Evolutionary conservation across 2,329 filamentous ascomycete genomes (phyloP), one percentile per base, ranked within the genome.

Genomic region (Alternaria gaisen): DNA sequence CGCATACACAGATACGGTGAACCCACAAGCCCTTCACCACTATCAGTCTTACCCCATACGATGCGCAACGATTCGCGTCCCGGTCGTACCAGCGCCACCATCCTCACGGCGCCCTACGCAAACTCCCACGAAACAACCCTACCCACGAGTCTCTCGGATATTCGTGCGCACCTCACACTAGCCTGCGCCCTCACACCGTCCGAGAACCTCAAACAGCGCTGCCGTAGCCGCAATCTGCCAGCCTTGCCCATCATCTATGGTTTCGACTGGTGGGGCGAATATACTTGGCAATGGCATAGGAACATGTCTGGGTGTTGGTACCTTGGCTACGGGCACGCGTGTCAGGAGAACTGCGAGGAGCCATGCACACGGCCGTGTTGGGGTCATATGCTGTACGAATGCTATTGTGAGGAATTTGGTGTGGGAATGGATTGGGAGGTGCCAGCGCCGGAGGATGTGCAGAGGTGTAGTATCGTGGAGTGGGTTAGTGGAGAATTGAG

Each of bases 281-380:
- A 53, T 26, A 41, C 20, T 2, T 65, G 64, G 63, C 53, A 60
- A 34, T 66, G 63, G 60, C 65, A 64, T 34, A 53, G 63, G 6
- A 62, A 66, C 16, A 5, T 32, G 22, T 60, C 51, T 41, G 65
- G 63, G 5, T 66, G 60, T 24, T 64, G 60, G 54, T 28, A 48
- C 2, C 47, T 64, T 4, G 42, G 46, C 9, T 64, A 55, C 18
- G 18, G 20, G 10, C 12, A 26, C 6, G 16, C 24, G 16, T 51
- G 58, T 20, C 24, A 32, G 2, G 42, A 55, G 16, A 16, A 5
- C 1, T 26, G 30, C 14, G n/a, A 12, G 20, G 40, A 46, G 3
- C 3, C 46, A 2, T 58, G 57, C 34, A 40, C 42, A 1, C 60
- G 57, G 32, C 40, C 42, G 12, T 56, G 57, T 8, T 28, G 34